These are phyloP conservation scores for Talaromyces funiculosus DNA, from an alignment of 2,329 filamentous ascomycete species.

Conservation along the genomic window DNA sequence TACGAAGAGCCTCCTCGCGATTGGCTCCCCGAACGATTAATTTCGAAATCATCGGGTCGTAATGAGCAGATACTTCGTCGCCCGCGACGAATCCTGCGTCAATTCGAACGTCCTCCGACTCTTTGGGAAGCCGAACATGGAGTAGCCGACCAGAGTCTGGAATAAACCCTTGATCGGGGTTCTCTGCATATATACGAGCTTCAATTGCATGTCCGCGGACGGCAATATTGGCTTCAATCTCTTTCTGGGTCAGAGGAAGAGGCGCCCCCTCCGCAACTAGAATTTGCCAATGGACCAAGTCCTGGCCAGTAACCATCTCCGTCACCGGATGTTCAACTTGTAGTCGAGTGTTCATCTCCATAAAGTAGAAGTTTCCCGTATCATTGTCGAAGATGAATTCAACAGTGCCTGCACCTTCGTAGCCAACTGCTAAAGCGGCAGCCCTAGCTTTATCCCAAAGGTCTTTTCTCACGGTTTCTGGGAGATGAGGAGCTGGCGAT, in stretches of 20 bases:
- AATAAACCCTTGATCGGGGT: conserved; percentile 83
- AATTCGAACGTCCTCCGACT: conserved; percentile 71
- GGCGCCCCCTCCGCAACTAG: conserved; percentile 69
- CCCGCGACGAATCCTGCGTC: conserved; percentile 90
- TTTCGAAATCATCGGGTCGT: conserved; percentile 99
- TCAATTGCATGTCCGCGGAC: conserved; percentile 83
- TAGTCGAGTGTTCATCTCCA: conserved; percentile 73
- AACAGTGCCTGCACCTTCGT: conserved; percentile 62
- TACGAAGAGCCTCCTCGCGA: conserved; percentile 74
- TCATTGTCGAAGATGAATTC: conserved; percentile 68
- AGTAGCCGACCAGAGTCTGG: conserved; percentile 86
- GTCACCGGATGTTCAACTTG: conserved; percentile 97
- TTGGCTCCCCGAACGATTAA: conserved; percentile 82
- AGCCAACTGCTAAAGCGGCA: conserved; percentile 58
- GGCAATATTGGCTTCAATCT: conserved; percentile 65
- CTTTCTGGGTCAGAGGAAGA: conserved; percentile 59
- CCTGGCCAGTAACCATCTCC: conserved; percentile 68
- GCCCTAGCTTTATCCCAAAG: conserved; percentile 61
- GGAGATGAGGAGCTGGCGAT: conserved; percentile 58
- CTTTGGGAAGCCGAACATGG: conserved; percentile 68
- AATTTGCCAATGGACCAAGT: conserved; percentile 94
- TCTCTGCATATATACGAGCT: conserved; percentile 94
- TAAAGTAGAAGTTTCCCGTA: conserved; percentile 61
- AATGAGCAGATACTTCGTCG: conserved; percentile 87
- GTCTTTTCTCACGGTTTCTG: conserved; percentile 55